Base-by-base conservation (phyloP, 176 grass and related monocot genomes). In the Alopecurus myosuroides region DNA sequence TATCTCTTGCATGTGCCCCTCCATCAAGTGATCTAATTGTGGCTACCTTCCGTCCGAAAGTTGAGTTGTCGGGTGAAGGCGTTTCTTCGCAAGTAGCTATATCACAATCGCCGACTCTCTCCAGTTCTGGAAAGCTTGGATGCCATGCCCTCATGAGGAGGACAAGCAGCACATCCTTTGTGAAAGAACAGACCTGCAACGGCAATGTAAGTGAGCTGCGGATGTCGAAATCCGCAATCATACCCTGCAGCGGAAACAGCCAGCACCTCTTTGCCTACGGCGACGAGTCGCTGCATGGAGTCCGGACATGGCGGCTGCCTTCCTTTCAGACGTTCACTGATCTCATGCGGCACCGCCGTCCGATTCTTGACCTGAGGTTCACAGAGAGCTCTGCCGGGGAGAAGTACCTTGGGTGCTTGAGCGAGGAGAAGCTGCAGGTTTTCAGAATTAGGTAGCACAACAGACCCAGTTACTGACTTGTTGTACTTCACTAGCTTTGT, bases 291-390 rank as follows among this genome's bases (percentile, higher is more conserved):
- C 9, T 91, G 65, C 50, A 78, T 0, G 85, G 87, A 62, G 78
- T 98, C 29, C 85, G 93, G 51, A 80, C 85, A 25, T 95, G 89
- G 93, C 46, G 5, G 18, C 60, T 98, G 46, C 96, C 96, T 70
- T 95, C 87, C 0, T 92, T 98, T 69, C 88, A 70, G 77, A 68
- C n/a, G 28, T 70, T 74, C 78, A 17, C 74, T 23, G 79, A 88
- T 83, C 85, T 98, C 42, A 89, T 76, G 72, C 85, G 91, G 3
- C 93, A 95, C 87, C 85, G 39, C 40, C 56, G 83, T n/a, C 93
- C 93, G 2, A 85, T 95, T 90, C 93, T 98, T 89, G 96, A 98
- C 90, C 77, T 95, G 62, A 92, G 85, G 85, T 98, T 92, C 35
- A 72, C 86, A n/a, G 65, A 49, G 35, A 81, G 68, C 72, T 68